Conservation (phyloP, 78 protist genomes). For the Isochrysis galbana region DNA sequence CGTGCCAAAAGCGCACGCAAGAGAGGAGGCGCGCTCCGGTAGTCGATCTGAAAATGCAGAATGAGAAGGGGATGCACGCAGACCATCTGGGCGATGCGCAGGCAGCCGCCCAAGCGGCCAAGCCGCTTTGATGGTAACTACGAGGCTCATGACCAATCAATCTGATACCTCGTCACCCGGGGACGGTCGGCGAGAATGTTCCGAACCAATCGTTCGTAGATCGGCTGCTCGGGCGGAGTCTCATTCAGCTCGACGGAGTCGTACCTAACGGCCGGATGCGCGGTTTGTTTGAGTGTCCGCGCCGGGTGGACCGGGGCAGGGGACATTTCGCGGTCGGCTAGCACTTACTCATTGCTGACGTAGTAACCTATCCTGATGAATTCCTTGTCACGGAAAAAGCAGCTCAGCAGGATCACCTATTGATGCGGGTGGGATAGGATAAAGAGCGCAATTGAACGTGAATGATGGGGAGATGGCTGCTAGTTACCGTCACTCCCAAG, state of each 20-base stretch:
- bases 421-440: not conserved
- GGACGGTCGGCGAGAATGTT: not conserved
- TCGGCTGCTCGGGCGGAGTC: not conserved
- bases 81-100: too few species aligned
- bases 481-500: slow-evolving; percentile 62
- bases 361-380: slow-evolving; percentile 34
- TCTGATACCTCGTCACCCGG: slow-evolving; percentile 1
- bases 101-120: too few species aligned
- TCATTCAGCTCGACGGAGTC: slow-evolving; percentile 1
- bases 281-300: too few species aligned
- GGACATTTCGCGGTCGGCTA: too few species aligned
- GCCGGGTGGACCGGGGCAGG: too few species aligned
- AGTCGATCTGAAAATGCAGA: too few species aligned
- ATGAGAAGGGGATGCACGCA: too few species aligned
- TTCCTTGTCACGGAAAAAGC: slow-evolving; percentile 61
- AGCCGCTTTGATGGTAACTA: too few species aligned
- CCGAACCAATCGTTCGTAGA: not conserved
- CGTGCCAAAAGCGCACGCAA: too few species aligned
- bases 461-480: not conserved
- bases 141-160: not conserved
- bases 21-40: too few species aligned
- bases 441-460: not conserved
- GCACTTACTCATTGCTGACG: slow-evolving; percentile 42
- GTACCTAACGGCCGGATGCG: too few species aligned
- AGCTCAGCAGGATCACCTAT: slow-evolving; percentile 47